These are phyloP conservation scores for Gossypium davidsonii DNA, from an alignment of 441 rosid genomes.

Conservation along the genomic window DNA sequence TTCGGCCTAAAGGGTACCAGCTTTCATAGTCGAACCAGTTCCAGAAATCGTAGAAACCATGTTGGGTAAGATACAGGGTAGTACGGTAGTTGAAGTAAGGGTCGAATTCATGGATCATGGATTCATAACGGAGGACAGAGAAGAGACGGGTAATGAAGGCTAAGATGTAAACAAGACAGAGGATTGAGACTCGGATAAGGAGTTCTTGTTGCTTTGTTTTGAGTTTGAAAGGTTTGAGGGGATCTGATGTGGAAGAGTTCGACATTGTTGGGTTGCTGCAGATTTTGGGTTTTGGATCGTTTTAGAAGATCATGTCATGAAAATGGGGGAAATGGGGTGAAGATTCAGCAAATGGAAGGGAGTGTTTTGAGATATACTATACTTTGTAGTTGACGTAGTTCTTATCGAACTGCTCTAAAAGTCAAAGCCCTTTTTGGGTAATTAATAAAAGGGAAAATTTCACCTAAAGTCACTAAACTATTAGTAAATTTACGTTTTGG, in stretches of 20 bases:
- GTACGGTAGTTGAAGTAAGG: conserved; percentile 96
- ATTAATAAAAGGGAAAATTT: too few relatives aligned
- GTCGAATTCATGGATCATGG: conserved; percentile 98
- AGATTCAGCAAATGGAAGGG: too few relatives aligned
- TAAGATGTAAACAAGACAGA: conserved; percentile 65
- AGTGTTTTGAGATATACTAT: too few relatives aligned
- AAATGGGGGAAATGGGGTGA: not conserved
- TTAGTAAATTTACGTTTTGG: too few relatives aligned
- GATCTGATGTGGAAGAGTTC: conserved; percentile 36
- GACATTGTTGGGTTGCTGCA: conserved; percentile 27
- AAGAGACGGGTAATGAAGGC: conserved; percentile 85
- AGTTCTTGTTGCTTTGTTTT: conserved; percentile 94
- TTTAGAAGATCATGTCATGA: conserved; percentile 24
- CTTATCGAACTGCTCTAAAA: too few relatives aligned
- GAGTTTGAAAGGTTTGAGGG: conserved; percentile 47
- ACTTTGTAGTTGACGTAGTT: too few relatives aligned
- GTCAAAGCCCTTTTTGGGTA: too few relatives aligned
- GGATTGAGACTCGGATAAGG: conserved; percentile 73
- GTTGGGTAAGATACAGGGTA: conserved; percentile 75
- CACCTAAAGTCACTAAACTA: too few relatives aligned
- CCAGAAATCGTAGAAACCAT: conserved; percentile 95
- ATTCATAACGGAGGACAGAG: conserved; percentile 89
- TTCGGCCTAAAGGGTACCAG: conserved; percentile 95
- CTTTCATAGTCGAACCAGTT: conserved; percentile 96
- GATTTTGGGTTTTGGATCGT: conserved; percentile 15